Evolutionary conservation across 2,329 filamentous ascomycete genomes (phyloP), one percentile per base, ranked within the genome.

Genomic region (Trichoderma harzianum): DNA sequence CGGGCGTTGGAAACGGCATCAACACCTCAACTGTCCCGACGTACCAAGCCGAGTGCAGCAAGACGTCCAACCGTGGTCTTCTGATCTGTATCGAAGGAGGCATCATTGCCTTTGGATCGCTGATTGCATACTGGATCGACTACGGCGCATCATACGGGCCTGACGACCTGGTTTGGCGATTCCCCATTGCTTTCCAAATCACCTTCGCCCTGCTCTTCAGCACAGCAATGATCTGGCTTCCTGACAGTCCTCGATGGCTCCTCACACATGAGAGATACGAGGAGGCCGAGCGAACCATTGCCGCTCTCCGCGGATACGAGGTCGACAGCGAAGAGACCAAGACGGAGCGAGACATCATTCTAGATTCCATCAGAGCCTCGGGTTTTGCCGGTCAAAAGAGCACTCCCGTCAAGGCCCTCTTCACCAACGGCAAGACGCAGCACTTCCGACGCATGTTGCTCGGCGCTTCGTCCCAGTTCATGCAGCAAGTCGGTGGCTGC

Each of bases 401-500:
- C 74, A 86, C 84, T 0, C 84, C 84, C 0, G 77, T 86, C 78
- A 87, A 84, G 74, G 85, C 87, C 1, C 83, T 91, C 2, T 85
- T 90, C 76, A 90, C 88, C 1, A 84, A 85, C 63, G 89, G 89
- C 73, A 90, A 89, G 80, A 90, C 88, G 0, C 89, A 92, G 79
- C 89, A 91, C 76, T 87, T 90, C 81, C 86, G 89, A 8, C 85
- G 90, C 39, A 89, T 91, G 84, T 74, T 91, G 68, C 84, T 92
- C 7, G 89, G 89, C 3, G 83, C 86, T 0, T 86, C 84, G 10
- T 85, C 85, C 6, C 89, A 91, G 78, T 82, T 91, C 57, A 88
- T 90, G 84, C 89, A 91, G 77, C 89, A 91, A 74, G 81, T 90
- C 8, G 86, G 85, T 21, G 87, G 87, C 0, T 89, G 86, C 79